Evolutionary conservation across 257 asterid species (phyloP), one percentile per base, ranked within the genome.

Genomic region (Henckelia pumila): DNA sequence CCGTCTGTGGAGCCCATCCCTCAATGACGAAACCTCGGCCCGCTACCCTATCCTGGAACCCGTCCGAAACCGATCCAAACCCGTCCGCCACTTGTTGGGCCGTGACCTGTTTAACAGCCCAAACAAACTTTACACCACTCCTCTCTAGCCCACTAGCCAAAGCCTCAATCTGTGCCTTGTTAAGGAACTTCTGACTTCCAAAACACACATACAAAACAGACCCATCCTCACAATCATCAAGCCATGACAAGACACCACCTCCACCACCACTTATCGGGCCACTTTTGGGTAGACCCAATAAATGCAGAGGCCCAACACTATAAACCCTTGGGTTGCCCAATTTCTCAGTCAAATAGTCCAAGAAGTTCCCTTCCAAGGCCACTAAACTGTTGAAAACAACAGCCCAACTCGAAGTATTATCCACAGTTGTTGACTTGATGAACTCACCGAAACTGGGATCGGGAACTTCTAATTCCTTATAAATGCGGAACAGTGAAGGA

Each of bases 1-100:
- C 66, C 59, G 69, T 78, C 50, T 91, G 98, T 0, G 92, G 92
- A 10, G 94, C 96, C 98, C 98, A 91, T 0, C 89, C 95, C 26
- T 66, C 78, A 19, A 88, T 22, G 2, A 91, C 78, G 1, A 82
- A 63, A 0, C 95, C 96, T 21, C 66, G 76, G 0, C 80, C 84
- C 0, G 2, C 10, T 0, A 91, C 88, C 66, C 87, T 77, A 0
- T 29, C 73, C 72, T 82, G 93, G 22, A 86, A 86, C 66, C 83
- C 93, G 5, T 64, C 72, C 0, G 86, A 85, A 0, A 81, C 72
- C 0, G 77, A 72, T 26, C 88, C 95, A 11, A 69, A 84, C 44
- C 96, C 96, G 0, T 80, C 80, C 0, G 56, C 77, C 35, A 56
- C 19, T 65, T 83, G 95, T 68, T 80, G 89, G 72, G 85, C 81